Percentiles rank a stretch among this genome's conserved stretches.
phyloP scores from a whole-genome alignment of 495 filamentous ascomycete genomes.

The Annulohypoxylon nitens region DNA sequence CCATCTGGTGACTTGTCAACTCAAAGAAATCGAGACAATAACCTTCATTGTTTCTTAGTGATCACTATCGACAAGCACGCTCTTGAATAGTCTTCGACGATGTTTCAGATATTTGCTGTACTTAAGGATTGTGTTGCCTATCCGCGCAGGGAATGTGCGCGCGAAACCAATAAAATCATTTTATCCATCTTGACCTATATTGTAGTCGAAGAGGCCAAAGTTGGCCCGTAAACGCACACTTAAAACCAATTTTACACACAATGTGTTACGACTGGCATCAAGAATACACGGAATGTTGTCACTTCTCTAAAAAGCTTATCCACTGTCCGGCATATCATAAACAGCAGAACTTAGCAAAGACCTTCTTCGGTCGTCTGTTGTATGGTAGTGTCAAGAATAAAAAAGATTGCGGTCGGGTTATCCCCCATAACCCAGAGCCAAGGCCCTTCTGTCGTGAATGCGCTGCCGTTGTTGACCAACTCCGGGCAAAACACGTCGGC shows the following conservation, averaged over 20 bases:
- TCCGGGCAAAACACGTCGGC: constrained; percentile 29
- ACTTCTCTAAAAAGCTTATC: constrained; percentile 40
- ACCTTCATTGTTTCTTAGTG: constrained; percentile 8
- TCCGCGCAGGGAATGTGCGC: background rate
- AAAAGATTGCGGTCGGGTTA: constrained; percentile 44
- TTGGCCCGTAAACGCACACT: background rate
- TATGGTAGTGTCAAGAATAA: constrained; percentile 13
- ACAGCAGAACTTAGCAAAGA: constrained; percentile 30
- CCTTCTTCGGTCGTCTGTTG: constrained; percentile 34
- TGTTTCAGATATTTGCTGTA: background rate
- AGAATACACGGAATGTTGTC: constrained; percentile 44
- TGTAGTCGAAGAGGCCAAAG: background rate
- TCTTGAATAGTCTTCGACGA: constrained; percentile 31
- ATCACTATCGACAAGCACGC: constrained; percentile 17
- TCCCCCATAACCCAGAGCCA: constrained; percentile 38
- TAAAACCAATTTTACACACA: background rate
- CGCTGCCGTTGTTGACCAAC: constrained; percentile 12
- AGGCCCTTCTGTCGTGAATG: constrained; percentile 40
- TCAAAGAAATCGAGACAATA: constrained; percentile 35
- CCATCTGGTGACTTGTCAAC: background rate
- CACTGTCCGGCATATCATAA: constrained; percentile 47
- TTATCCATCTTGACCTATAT: constrained; percentile 3
- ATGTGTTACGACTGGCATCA: constrained; percentile 45
- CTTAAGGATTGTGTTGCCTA: constrained; percentile 7
- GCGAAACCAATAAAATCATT: background rate